These are phyloP conservation scores for Ramaria sp. DNA, from an alignment of 768 basidiomycete genomes.

Conservation along the genomic window DNA sequence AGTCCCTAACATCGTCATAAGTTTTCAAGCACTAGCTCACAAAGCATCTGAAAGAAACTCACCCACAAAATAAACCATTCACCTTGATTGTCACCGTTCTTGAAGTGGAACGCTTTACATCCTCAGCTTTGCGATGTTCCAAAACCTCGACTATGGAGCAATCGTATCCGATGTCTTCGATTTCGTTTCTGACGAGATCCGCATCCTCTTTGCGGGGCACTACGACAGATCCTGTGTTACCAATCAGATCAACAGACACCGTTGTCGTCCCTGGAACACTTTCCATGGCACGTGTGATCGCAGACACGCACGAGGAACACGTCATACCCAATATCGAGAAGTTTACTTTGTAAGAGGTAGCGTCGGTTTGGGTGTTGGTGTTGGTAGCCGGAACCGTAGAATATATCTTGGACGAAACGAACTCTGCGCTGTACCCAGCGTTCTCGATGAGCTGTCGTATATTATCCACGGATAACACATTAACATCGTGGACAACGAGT, in stretches of 20 bases:
- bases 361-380: background rate
- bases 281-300: slow-evolving; percentile 40
- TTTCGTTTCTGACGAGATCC: slow-evolving; percentile 19
- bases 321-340: slow-evolving; percentile 64
- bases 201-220: slow-evolving; percentile 26
- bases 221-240: slow-evolving; percentile 40
- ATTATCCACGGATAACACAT: background rate
- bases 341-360: background rate
- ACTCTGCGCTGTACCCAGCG: slow-evolving; percentile 2
- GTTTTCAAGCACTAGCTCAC: background rate
- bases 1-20: slow-evolving; percentile 30
- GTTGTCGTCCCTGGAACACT: slow-evolving; percentile 41
- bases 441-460: background rate
- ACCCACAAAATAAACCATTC: slow-evolving; percentile 58
- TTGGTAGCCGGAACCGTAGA: background rate
- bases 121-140: background rate
- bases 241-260: slow-evolving; percentile 46
- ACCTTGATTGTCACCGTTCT: slow-evolving; percentile 45
- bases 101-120: slow-evolving; percentile 7
- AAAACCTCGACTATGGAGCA: slow-evolving; percentile 20
- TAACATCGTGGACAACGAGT: background rate
- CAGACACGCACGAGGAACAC: slow-evolving; percentile 52
- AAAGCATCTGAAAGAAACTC: slow-evolving; percentile 16
- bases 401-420: background rate
- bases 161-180: slow-evolving; percentile 31